These are phyloP conservation scores for Phytophthora brassicae DNA, from an alignment of 352 stramenopile genomes.

Conservation along the genomic window DNA sequence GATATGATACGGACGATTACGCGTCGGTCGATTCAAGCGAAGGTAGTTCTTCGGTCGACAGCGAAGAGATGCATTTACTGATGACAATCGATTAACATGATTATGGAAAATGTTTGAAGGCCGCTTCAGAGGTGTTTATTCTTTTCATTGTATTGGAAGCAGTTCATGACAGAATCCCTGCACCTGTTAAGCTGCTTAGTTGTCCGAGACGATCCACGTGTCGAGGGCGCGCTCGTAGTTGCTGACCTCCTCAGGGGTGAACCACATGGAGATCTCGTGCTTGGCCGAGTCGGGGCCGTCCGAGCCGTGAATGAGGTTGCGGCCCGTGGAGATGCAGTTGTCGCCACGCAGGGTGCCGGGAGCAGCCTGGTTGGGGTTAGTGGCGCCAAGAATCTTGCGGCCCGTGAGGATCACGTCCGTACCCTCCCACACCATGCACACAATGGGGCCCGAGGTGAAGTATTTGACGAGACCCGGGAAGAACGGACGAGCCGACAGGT, in stretches of 20 bases:
- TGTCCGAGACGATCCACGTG: conserved; percentile 88
- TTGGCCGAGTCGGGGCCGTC: conserved; percentile 91
- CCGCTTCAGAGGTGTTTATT: conserved; percentile 26
- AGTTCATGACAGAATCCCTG: conserved; percentile 8
- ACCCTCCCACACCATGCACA: conserved; percentile 95
- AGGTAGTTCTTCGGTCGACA: conserved; percentile 14
- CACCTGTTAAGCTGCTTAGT: conserved; percentile 59
- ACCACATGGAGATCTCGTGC: conserved; percentile 95
- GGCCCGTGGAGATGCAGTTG: conserved; percentile 90
- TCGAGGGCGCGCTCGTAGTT: conserved; percentile 90
- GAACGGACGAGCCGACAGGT: conserved; percentile 92
- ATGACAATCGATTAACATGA: conserved; percentile 7
- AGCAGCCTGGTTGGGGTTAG: conserved; percentile 93
- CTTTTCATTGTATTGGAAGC: conserved; percentile 34
- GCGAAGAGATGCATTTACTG: conserved; percentile 30
- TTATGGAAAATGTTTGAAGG: too few relatives aligned
- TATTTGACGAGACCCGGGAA: conserved; percentile 91
- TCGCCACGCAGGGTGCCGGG: conserved; percentile 94
- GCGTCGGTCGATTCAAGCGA: conserved; percentile 30
- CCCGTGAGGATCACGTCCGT: conserved; percentile 94
- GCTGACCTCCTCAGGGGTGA: conserved; percentile 89
- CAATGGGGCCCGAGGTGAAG: conserved; percentile 93
- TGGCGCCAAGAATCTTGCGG: conserved; percentile 95
- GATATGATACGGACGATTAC: conserved; percentile 27
- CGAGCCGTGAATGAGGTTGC: conserved; percentile 94